Base-by-base conservation (phyloP, 352 stramenopile genomes). In the Phytophthora uliginosa region DNA sequence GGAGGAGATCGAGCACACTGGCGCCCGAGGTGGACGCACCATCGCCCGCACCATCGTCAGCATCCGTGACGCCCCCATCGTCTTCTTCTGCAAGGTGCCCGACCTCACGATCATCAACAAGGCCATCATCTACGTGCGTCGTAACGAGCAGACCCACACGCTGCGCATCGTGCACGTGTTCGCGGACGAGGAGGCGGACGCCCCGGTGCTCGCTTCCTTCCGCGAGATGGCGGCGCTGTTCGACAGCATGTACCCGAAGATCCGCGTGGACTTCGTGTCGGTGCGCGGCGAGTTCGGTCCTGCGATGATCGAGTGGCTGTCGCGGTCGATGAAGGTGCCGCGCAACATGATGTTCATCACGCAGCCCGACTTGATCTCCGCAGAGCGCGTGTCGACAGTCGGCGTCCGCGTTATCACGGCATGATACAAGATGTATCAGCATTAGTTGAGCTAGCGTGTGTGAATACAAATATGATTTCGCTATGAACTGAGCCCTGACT, bases 71-170 rank as follows among this genome's bases (percentile, higher is more conserved):
- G 93, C 94, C 28, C 91, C 94, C 52, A 85, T 98, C 20, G 98
- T 98, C 71, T 94, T 94, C 83, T 98, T 98, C 71, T 92, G 81
- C 79, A 98, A 98, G 82, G 71, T 84, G 2, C 82, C 93, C 36
- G 94, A 98, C 75, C 80, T 98, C 38, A 95, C 94, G 64, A 89
- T 92, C 57, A 89, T 98, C 73, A 98, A 98, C 83, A 98, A 98
- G 80, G 94, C 94, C 9, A 77, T 98, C 40, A 68, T 95, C 3
- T 98, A 97, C 64, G 91, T 97, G 60, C 85, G 85, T 20, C 74
- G 86, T 33, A 98, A 98, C 66, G 84, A 91, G 42, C 87, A 96
- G 76, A 97, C 91, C 13, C 79, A 92, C 71, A 88, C 88, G 20
- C 78, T 98, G 38, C 84, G 92, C 47, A 81, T 98, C 59, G 89